Percentiles rank a stretch among this genome's conserved stretches.
Conservation (phyloP, 441 rosid genomes). For the Metrosideros polymorpha region DNA sequence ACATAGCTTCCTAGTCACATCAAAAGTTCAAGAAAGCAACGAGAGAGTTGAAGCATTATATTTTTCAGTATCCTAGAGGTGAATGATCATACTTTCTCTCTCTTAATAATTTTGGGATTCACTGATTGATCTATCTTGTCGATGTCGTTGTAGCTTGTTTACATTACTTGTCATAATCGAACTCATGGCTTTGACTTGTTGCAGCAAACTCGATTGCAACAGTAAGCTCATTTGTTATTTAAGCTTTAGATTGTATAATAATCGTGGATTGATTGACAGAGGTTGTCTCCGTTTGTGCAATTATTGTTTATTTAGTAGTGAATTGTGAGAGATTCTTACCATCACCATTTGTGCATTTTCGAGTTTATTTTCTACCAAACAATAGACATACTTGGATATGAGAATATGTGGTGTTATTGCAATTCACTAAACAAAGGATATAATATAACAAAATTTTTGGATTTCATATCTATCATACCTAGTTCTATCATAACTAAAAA, state of each 20-base stretch:
- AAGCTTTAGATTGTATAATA: not conserved
- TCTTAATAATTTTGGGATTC: too few species aligned
- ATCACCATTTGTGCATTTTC: not conserved
- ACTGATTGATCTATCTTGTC: too few species aligned
- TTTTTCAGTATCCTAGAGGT: too few species aligned
- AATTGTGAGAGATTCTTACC: not conserved
- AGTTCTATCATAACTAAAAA: not conserved
- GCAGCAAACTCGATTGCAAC: too few species aligned
- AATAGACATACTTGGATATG: accelerated
- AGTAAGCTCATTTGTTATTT: not conserved
- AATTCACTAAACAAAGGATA: accelerated
- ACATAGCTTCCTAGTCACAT: too few species aligned
- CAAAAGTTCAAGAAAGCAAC: too few species aligned
- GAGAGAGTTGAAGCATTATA: too few species aligned
- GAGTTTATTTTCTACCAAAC: not conserved
- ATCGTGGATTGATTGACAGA: not conserved
- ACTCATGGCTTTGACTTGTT: too few species aligned
- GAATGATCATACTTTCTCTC: too few species aligned
- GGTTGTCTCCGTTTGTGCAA: not conserved
- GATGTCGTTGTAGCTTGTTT: too few species aligned
- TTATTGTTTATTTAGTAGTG: not conserved
- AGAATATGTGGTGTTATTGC: accelerated
- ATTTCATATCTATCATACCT: not conserved
- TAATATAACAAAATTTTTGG: accelerated
- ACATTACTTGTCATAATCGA: too few species aligned